These are phyloP conservation scores for Pseudozyma hubeiensis DNA, from an alignment of 1,284 basidiomycete genomes.

Conservation along the genomic window DNA sequence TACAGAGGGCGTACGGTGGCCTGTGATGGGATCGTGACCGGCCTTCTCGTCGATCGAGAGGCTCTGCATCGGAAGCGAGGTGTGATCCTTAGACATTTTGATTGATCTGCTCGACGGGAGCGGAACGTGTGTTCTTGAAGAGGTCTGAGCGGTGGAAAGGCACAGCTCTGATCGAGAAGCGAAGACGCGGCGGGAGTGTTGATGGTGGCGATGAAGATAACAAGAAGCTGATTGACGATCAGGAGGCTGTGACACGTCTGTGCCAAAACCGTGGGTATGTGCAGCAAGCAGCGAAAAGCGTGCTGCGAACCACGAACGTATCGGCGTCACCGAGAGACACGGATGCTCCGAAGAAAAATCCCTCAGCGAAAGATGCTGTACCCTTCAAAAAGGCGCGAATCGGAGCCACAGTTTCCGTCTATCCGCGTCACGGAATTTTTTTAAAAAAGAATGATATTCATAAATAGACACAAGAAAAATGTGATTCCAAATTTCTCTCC, in stretches of 20 bases:
- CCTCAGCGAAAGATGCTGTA: too few relatives aligned
- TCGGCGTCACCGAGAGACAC: too few relatives aligned
- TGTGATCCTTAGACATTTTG: slow-evolving; percentile 63
- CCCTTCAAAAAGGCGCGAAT: too few relatives aligned
- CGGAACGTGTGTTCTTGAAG: neutral
- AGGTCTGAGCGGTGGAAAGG: slow-evolving; percentile 1
- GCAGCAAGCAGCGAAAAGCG: neutral
- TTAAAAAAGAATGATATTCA: too few relatives aligned
- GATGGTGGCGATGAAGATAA: slow-evolving; percentile 6
- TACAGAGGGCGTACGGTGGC: slow-evolving; percentile 56
- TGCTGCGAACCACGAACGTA: too few relatives aligned
- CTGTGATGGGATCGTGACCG: slow-evolving; percentile 63
- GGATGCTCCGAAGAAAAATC: neutral
- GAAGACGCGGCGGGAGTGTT: slow-evolving; percentile 8
- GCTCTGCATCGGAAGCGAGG: slow-evolving; percentile 60
- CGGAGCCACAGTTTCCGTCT: too few relatives aligned
- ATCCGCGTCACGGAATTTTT: too few relatives aligned
- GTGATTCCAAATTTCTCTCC: too few relatives aligned
- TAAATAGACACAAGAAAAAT: too few relatives aligned
- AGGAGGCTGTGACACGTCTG: neutral
- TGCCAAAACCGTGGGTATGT: neutral
- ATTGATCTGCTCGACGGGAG: neutral
- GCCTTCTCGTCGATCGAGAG: slow-evolving; percentile 62
- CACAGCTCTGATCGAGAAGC: neutral
- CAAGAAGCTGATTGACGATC: neutral